These are phyloP conservation scores for Cyclotella distinguenda DNA, from an alignment of 108 stramenopile genomes.

Conservation along the genomic window DNA sequence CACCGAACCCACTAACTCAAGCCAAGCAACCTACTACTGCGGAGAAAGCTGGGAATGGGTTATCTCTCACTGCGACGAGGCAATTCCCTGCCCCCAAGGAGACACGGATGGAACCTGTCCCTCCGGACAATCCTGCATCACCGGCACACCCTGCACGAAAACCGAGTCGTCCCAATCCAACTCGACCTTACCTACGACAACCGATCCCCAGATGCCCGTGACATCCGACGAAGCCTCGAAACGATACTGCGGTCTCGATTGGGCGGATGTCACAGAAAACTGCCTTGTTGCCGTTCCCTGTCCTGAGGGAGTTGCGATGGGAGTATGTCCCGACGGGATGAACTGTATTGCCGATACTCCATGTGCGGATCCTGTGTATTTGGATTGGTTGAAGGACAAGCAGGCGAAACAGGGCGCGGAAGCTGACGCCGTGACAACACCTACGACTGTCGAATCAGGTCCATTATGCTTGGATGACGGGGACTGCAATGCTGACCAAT, in stretches of 20 bases:
- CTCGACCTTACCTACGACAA: constrained; percentile 4
- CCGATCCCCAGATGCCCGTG: constrained; percentile 10
- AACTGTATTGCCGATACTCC: constrained; percentile 26
- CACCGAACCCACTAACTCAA: constrained; percentile 4
- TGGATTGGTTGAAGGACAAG: constrained; percentile 25
- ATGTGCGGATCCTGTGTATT: constrained; percentile 8
- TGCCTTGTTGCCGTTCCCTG: constrained; percentile 23
- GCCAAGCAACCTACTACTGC: constrained; percentile 12
- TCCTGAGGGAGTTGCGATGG: constrained; percentile 11
- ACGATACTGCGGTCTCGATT: constrained; percentile 24
- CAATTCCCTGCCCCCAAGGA: constrained; percentile 10
- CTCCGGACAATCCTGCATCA: constrained; percentile 1
- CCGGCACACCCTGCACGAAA: constrained; percentile 12
- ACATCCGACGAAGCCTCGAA: constrained; percentile 17
- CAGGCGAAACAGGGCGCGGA: constrained; percentile 1
- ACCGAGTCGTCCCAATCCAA: constrained; percentile 1
- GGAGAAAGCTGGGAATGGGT: constrained; percentile 22
- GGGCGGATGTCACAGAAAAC: constrained; percentile 31
- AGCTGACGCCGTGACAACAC: neutral
- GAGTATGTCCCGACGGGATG: constrained; percentile 24
- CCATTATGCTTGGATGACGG: neutral
- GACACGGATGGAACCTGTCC: constrained; percentile 9
- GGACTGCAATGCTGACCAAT: constrained; percentile 3
- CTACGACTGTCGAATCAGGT: neutral
- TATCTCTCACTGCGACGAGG: neutral